Evolutionary conservation across 192 early-diverging fungal genomes (phyloP), one percentile per base, ranked within the genome.

Genomic region (Backusella westeae): DNA sequence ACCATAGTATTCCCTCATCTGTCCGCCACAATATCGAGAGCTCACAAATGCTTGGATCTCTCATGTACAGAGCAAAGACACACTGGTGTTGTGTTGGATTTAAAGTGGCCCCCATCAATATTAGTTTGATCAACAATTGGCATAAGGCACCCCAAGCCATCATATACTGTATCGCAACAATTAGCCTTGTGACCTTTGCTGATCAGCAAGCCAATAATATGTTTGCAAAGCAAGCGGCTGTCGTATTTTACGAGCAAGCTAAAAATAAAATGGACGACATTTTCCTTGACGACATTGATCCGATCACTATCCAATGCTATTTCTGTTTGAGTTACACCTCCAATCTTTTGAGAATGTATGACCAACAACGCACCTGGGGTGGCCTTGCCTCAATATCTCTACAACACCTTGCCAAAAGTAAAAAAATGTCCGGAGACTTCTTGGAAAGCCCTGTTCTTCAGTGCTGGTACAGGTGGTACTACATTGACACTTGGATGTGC

Each of bases 21-120:
- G 36, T 76, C 29, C 29, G 68, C 12, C 26, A 46, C 15, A 79
- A 73, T 2, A 65, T 79, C 5, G 73, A 41, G 26, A 70, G 38
- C 38, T 42, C 78, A 17, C 41, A 70, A 6, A 63, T 79, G 44
- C 44, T 79, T 15, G 71, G 70, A 9, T 34, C 38, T 17, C 46
- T 79, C 1, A 81, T 81, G 80, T 41, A 65, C 14, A 49, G 63
- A 3, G 76, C 73, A 9, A 3, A 59, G 8, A 41, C 19, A 0
- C 76, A 81, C 21, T 81, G 80, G 80, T 81, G 80, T 23, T 81
- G 80, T 26, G 67, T 81, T 29, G 80, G 76, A 12, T 81, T 81
- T 59, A 81, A 81, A 36, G 77, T 81, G 0, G 68, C 80, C n/a
- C 80, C 80, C 1, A 26, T 81, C 19, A 59, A 14, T 6, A 36